Base-by-base conservation (phyloP, 768 basidiomycete genomes). In the Trametes meyenii region DNA sequence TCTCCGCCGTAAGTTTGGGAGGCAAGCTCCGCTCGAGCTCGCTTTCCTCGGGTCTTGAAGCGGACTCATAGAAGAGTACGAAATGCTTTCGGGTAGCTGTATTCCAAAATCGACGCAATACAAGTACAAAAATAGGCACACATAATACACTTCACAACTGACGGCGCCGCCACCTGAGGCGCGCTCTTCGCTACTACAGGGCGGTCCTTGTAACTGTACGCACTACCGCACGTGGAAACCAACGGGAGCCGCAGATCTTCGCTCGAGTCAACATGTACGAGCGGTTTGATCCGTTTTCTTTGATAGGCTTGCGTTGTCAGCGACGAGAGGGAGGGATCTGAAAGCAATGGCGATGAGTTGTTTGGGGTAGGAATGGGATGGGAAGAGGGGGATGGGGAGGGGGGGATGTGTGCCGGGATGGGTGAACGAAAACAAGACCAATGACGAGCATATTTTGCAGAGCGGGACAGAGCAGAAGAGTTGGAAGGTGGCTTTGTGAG, bases 181-280 rank as follows among this genome's bases (percentile, higher is more conserved):
- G 21, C n/a, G n/a, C 43, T 11, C 54, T 45, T 35, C 33, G 43
- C 54, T 42, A 42, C 54, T 19, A 35, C n/a, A 17, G 10, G 33
- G 43, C 43, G 14, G 16, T 35, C n/a, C 21, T 35, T 45, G 29
- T 35, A 3, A 35, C 33, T 21, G n/a, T n/a, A 55, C 29, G 35
- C 54, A 33, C 33, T 43, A 17, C 43, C 33, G 11, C 53, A 19
- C 13, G 29, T 29, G 38, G n/a, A 12, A n/a, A 33, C 44, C 3
- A 14, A 19, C 23, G 19, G n/a, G 17, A 19, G 33, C 12, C 33
- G n/a, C 29, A n/a, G 26, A 43, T 48, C 55, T 55, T 57, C 55
- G 55, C 55, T 57, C 45, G 55, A 57, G 55, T 14, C 23, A 49
- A 38, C 56, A 35, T 48, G 56, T 50, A 58, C 56, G 56, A 58